Conservation (phyloP, 441 rosid species). For the Pelargonium fulgidum region DNA sequence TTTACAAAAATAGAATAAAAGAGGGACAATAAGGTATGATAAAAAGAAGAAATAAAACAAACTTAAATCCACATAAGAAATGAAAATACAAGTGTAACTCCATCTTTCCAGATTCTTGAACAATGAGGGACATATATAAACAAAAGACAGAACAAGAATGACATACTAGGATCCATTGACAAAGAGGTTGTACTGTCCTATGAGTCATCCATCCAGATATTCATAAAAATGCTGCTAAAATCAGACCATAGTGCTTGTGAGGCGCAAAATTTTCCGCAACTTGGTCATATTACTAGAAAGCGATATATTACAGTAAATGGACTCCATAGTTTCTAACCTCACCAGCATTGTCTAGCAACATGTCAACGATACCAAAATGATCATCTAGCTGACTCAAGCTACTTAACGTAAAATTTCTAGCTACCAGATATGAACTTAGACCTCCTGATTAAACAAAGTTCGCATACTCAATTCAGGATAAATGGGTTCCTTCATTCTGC, state of each 20-base stretch:
- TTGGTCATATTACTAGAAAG: not conserved
- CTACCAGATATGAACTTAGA: no score
- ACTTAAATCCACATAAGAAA: not conserved
- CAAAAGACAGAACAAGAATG: not conserved
- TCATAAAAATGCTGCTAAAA: not conserved
- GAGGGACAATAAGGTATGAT: not conserved
- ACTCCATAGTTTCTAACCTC: not conserved
- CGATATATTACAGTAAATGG: not conserved
- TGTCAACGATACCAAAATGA: not conserved
- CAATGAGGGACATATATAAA: not conserved
- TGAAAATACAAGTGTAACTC: slow-evolving; percentile 8
- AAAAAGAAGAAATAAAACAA: not conserved
- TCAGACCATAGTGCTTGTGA: not conserved
- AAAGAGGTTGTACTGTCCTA: not conserved
- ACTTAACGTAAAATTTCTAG: not conserved
- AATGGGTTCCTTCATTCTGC: no score
- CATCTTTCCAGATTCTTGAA: not conserved
- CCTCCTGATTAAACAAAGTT: slow-evolving; percentile 3
- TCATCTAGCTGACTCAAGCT: not conserved
- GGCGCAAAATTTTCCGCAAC: not conserved
- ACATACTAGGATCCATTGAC: not conserved
- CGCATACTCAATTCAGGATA: slow-evolving; percentile 12
- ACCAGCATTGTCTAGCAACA: not conserved
- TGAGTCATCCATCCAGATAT: not conserved
- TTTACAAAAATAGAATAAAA: not conserved